Percentiles rank a stretch among this genome's conserved stretches.
Evolutionary conservation across 2,329 filamentous ascomycete genomes (phyloP).

Genomic region (Penicillium sp.): DNA sequence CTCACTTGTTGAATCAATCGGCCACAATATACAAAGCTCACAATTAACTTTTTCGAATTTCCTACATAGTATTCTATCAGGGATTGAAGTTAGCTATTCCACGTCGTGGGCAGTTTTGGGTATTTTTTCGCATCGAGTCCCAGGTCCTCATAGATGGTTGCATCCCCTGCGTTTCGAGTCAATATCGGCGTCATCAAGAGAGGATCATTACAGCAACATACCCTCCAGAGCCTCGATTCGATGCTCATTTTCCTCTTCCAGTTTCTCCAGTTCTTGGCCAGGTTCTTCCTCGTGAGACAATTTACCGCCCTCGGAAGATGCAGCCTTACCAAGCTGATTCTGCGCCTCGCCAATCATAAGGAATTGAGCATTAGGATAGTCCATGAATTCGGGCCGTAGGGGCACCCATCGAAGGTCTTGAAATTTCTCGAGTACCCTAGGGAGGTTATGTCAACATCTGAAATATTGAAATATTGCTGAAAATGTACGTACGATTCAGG

Average conservation of each 20-base stretch:
- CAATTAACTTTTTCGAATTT: too few species aligned
- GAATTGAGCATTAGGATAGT: conserved; percentile 73
- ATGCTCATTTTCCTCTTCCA: conserved; percentile 72
- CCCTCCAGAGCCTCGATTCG: conserved; percentile 62
- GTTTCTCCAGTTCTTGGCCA: conserved; percentile 68
- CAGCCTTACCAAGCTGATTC: conserved; percentile 36
- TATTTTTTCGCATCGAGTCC: conserved; percentile 63
- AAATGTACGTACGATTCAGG: conserved; percentile 59
- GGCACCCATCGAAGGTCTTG: conserved; percentile 70
- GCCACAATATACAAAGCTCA: too few species aligned
- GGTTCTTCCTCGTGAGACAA: conserved; percentile 61
- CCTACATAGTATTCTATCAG: too few species aligned
- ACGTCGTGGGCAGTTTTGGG: conserved; percentile 62
- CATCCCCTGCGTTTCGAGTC: conserved; percentile 47
- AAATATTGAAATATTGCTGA: too few species aligned
- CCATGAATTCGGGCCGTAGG: conserved; percentile 68
- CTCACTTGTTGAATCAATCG: too few species aligned
- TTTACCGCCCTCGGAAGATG: conserved; percentile 43
- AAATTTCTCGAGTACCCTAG: conserved; percentile 69
- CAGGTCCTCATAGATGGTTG: conserved; percentile 60
- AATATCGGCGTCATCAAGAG: not conserved
- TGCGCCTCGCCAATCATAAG: conserved; percentile 67
- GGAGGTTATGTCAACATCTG: not conserved
- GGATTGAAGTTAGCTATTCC: conserved; percentile 37
- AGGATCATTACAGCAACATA: conserved; percentile 26